Percentiles rank a stretch among this genome's conserved stretches.
Evolutionary conservation across 225 moss, liverwort and hornwort genomes (phyloP).

Genomic region (Polytrichum formosum): DNA sequence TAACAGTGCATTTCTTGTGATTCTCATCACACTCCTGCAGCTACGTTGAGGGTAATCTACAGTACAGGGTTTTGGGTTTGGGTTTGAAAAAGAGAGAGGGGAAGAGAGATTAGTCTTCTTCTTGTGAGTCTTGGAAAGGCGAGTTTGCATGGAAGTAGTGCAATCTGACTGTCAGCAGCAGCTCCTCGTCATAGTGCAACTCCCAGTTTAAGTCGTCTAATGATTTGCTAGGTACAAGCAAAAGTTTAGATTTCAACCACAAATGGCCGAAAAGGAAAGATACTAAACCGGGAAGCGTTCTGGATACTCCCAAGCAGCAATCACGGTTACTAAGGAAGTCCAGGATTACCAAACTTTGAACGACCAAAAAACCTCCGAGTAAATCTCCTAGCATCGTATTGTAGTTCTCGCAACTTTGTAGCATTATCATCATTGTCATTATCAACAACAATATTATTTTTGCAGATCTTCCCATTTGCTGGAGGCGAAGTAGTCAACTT

Average conservation of each 20-base stretch:
- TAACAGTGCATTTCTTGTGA: no score
- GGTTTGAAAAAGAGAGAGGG: no score
- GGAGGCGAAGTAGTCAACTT: constrained; percentile 21
- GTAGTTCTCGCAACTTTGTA: neutral
- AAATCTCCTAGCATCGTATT: neutral
- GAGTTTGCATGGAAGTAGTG: neutral
- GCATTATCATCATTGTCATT: neutral
- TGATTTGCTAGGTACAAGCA: neutral
- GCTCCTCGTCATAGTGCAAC: no score
- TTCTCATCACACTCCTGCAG: no score
- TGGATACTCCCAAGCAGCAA: neutral
- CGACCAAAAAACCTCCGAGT: neutral
- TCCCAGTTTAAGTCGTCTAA: neutral
- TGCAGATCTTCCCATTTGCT: constrained; percentile 38
- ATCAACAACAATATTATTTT: constrained; percentile 10
- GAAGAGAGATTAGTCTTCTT: neutral
- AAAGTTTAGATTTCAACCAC: constrained; percentile 14
- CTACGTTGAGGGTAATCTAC: no score
- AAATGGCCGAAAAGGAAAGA: constrained; percentile 54
- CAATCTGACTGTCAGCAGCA: neutral
- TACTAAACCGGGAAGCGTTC: constrained; percentile 17
- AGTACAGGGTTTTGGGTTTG: no score
- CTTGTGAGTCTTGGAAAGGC: neutral
- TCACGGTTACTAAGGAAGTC: neutral
- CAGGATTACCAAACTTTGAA: neutral